Conservation (phyloP, 2,329 filamentous ascomycete species). For the Dothistroma septosporum region DNA sequence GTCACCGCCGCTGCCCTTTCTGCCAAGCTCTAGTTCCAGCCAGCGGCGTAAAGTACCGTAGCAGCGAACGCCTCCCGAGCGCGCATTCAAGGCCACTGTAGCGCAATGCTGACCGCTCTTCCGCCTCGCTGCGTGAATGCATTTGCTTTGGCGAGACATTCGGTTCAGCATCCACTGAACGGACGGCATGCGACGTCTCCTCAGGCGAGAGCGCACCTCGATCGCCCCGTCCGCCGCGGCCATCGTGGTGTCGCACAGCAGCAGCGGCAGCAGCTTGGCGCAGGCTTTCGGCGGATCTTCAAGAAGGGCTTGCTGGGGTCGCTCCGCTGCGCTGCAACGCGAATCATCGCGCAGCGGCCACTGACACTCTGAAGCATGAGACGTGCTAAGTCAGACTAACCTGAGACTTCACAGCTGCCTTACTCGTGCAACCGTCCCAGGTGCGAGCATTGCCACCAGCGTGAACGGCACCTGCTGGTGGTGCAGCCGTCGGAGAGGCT, state of each 20-base stretch:
- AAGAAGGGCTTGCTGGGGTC: neutral
- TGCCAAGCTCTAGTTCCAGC: neutral
- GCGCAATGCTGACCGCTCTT: slow-evolving; percentile 13
- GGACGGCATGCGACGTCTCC: slow-evolving; percentile 10
- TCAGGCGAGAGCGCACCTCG: neutral
- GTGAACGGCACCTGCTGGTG: neutral
- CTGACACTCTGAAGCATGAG: neutral
- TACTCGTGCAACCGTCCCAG: neutral
- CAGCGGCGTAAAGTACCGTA: neutral
- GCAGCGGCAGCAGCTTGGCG: slow-evolving; percentile 3
- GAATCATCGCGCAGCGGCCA: neutral
- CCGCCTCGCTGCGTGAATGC: slow-evolving; percentile 6
- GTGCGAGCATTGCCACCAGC: neutral
- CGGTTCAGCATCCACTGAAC: slow-evolving; percentile 19
- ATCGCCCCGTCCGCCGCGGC: neutral
- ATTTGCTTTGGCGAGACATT: slow-evolving; percentile 1
- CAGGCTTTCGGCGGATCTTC: neutral
- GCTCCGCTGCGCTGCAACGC: slow-evolving; percentile 1
- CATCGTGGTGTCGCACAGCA: slow-evolving; percentile 7
- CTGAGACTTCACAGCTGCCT: neutral
- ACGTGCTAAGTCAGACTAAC: slow-evolving; percentile 1
- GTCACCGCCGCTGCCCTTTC: neutral
- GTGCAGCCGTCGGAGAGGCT: neutral
- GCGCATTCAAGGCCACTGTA: neutral
- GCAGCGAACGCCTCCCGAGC: neutral